Evolutionary conservation across 2,329 filamentous ascomycete genomes (phyloP), one percentile per base, ranked within the genome.

Genomic region (Apiospora arundinis): DNA sequence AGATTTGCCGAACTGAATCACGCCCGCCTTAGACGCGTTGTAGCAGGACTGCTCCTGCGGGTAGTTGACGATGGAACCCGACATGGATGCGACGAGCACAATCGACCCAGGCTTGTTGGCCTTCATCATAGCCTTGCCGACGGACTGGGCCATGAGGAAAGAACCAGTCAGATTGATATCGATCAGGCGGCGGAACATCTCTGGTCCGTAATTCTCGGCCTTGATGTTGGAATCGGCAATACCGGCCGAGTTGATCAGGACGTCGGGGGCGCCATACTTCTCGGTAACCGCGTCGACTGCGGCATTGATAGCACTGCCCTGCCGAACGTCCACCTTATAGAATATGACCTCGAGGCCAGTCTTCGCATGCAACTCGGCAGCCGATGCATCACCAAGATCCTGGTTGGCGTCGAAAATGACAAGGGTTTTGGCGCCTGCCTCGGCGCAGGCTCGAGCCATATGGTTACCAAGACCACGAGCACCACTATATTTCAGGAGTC

Each of bases 181-280:
- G 77, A 95, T 91, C 45, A 95, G 88, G 70, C 90, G 90, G 67
- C 92, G 91, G 88, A 94, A 95, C 87, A 92, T 93, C 81, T 91
- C 89, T 40, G 89, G 87, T 79, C 93, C 90, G 83, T 95, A 95
- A 25, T 86, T 90, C 86, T 95, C 93, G 68, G 92, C 92, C 81
- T 92, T 92, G 85, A 95, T 93, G 87, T 95, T 95, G 80, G 92
- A 94, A 81, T 95, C 92, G 74, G 92, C 92, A 74, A 95, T 94
- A 79, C 93, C 92, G 65, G 93, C 93, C 67, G 92, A 91, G 84
- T 94, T 94, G 83, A 95, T 88, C n/a, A 95, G 85, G 44, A 94
- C 90, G 77, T 95, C 91, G 16, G 93, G 89, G 14, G 88, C 85
- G 69, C 93, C 93, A 76, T 91, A 92, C 73, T 90, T 85, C 73